A percentile compares a stretch with the other conserved stretches of the same genome.
Conservation (phyloP, 495 filamentous ascomycete species). For the Trichoderma gamsii region DNA sequence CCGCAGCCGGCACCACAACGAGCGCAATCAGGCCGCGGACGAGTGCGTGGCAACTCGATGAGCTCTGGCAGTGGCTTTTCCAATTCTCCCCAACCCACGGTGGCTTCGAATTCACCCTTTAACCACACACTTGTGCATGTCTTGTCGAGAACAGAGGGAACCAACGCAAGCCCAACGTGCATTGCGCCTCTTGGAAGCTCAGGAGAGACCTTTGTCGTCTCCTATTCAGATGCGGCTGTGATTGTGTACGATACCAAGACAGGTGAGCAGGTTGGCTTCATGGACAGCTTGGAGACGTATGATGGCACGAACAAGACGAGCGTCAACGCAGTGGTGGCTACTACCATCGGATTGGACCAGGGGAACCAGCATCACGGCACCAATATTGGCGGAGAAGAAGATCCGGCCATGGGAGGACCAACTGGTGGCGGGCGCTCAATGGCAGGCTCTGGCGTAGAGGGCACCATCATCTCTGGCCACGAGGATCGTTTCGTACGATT, state of each 20-base stretch:
- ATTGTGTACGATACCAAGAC: constrained; percentile 86
- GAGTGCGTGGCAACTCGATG: constrained; percentile 80
- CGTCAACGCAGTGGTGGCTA: constrained; percentile 88
- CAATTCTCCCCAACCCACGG: constrained; percentile 80
- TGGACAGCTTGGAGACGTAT: constrained; percentile 90
- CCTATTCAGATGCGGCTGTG: constrained; percentile 82
- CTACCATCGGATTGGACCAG: constrained; percentile 68
- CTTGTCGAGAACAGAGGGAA: constrained; percentile 59
- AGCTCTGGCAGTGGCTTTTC: constrained; percentile 87
- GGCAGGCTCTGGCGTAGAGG: constrained; percentile 70
- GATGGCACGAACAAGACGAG: constrained; percentile 76
- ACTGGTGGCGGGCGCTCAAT: constrained; percentile 60
- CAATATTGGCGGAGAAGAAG: constrained; percentile 43
- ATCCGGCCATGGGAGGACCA: constrained; percentile 58
- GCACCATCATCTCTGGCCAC: constrained; percentile 88
- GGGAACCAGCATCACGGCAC: constrained; percentile 40
- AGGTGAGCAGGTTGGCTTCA: constrained; percentile 83
- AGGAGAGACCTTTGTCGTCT: constrained; percentile 92
- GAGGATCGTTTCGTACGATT: constrained; percentile 93
- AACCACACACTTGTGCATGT: constrained; percentile 69
- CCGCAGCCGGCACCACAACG: constrained; percentile 55
- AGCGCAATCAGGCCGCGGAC: constrained; percentile 57
- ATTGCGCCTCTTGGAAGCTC: constrained; percentile 78
- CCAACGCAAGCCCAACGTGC: constrained; percentile 73
- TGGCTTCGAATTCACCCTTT: constrained; percentile 57